These are phyloP conservation scores for Vitis hybrid DNA, from an alignment of 177 flowering plant genomes.

Conservation along the genomic window DNA sequence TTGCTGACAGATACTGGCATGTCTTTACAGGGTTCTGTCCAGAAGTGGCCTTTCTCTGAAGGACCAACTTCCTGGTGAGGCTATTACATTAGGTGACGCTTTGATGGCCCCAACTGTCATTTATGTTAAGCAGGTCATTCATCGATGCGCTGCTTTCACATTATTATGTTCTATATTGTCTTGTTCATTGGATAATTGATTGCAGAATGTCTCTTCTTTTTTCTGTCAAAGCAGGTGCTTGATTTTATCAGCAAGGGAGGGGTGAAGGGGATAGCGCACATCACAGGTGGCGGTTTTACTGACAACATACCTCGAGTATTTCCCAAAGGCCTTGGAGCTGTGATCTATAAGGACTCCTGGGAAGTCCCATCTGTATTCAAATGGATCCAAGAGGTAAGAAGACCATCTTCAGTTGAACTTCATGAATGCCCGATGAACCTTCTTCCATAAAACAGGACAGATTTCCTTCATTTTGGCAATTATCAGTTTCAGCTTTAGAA, in stretches of 20 bases:
- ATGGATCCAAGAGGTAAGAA: conserved; percentile 91
- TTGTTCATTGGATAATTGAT: not conserved
- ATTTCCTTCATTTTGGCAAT: not conserved
- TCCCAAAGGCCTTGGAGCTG: conserved; percentile 86
- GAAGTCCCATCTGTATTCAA: conserved; percentile 71
- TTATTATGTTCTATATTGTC: not conserved
- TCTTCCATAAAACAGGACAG: not conserved
- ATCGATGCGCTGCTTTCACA: not conserved
- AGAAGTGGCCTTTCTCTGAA: conserved; percentile 71
- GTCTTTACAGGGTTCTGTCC: conserved; percentile 59
- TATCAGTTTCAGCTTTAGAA: too few relatives aligned
- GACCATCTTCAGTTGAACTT: not conserved
- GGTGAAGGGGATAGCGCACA: conserved; percentile 91
- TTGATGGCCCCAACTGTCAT: conserved; percentile 94
- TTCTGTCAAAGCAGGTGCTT: conserved; percentile 53
- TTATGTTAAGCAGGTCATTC: conserved; percentile 84
- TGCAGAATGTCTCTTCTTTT: not conserved
- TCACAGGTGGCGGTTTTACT: conserved; percentile 97
- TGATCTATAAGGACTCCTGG: conserved; percentile 68
- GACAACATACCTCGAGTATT: conserved; percentile 95
- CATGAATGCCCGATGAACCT: not conserved
- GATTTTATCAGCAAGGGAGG: conserved; percentile 83
- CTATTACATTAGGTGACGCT: conserved; percentile 72
- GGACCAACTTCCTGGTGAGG: conserved; percentile 67
- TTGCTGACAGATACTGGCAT: not conserved